Percentiles rank a stretch among this genome's conserved stretches.
phyloP scores from a whole-genome alignment of 2,329 filamentous ascomycete genomes.

The Fusarium phyllophilum region DNA sequence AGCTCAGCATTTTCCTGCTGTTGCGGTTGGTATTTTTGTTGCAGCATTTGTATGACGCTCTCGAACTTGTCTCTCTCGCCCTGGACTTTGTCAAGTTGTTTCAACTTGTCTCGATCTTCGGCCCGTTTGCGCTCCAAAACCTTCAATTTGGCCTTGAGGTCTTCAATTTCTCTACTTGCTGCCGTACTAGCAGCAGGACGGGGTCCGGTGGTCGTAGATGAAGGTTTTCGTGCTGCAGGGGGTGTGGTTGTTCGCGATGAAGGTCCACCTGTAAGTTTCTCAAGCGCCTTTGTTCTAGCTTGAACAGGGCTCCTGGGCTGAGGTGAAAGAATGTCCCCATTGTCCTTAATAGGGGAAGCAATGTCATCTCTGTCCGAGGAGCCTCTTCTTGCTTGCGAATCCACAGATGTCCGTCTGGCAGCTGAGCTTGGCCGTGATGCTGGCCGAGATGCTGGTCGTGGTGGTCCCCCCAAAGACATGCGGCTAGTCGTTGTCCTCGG shows the following conservation, averaged over 20 bases:
- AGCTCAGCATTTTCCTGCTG: slow-evolving; percentile 82
- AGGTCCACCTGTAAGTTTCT: slow-evolving; percentile 59
- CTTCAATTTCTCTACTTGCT: slow-evolving; percentile 77
- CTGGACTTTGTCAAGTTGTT: slow-evolving; percentile 79
- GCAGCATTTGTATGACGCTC: slow-evolving; percentile 87
- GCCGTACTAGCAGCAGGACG: slow-evolving; percentile 58
- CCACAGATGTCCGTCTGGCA: slow-evolving; percentile 58
- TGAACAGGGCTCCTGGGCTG: slow-evolving; percentile 62
- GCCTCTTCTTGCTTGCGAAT: slow-evolving; percentile 57
- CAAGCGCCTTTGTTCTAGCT: slow-evolving; percentile 61
- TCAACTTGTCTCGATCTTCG: slow-evolving; percentile 88
- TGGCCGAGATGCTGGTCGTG: slow-evolving; percentile 47
- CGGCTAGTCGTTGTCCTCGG: slow-evolving; percentile 55
- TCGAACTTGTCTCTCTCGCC: slow-evolving; percentile 83
- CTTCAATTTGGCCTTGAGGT: slow-evolving; percentile 86
- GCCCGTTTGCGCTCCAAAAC: slow-evolving; percentile 86
- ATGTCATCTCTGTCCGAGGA: slow-evolving; percentile 51
- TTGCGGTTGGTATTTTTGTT: slow-evolving; percentile 86
- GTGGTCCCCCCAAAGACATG: slow-evolving; percentile 52
- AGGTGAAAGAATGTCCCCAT: slow-evolving; percentile 61
- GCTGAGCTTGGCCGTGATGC: slow-evolving; percentile 51
- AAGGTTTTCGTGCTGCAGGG: slow-evolving; percentile 46
- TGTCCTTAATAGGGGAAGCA: slow-evolving; percentile 59
- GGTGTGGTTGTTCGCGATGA: slow-evolving; percentile 46
- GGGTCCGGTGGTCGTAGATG: slow-evolving; percentile 43